These are phyloP conservation scores for Aspergillus awamori DNA, from an alignment of 2,329 filamentous ascomycete species.

Conservation along the genomic window DNA sequence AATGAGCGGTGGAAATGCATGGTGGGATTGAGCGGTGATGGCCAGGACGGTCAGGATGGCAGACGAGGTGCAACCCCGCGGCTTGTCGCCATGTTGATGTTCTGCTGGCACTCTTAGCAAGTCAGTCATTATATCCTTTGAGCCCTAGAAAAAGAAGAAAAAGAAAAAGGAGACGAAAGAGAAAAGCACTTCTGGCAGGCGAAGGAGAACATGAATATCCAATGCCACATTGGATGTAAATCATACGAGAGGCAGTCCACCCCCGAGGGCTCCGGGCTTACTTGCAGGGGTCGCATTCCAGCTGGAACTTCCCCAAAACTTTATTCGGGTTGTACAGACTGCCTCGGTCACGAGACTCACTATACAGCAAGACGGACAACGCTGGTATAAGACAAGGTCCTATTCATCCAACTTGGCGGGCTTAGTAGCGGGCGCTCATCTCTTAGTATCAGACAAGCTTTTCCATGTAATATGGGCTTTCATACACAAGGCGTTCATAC, in stretches of 20 bases:
- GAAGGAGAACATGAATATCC: not conserved
- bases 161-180: not conserved
- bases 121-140: not conserved
- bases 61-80: conserved; percentile 16
- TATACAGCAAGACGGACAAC: not conserved
- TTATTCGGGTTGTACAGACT: not conserved
- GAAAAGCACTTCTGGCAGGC: not conserved
- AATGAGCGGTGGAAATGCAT: conserved; percentile 22
- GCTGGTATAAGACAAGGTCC: not conserved
- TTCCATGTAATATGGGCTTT: not conserved
- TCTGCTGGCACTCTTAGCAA: not conserved
- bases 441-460: not conserved
- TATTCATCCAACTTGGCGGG: not conserved
- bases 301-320: not conserved
- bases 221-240: not conserved
- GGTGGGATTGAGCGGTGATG: conserved; percentile 17
- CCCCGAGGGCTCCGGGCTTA: not conserved
- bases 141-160: no score
- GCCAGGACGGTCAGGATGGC: not conserved
- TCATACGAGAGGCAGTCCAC: not conserved
- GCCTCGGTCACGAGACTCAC: not conserved
- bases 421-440: not conserved
- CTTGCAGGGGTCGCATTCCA: not conserved
- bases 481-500: not conserved
- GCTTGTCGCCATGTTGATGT: not conserved